Percentiles rank a stretch among this genome's conserved stretches.
Evolutionary conservation across 257 asterid genomes (phyloP).

Genomic region (Solanum habrochaites): DNA sequence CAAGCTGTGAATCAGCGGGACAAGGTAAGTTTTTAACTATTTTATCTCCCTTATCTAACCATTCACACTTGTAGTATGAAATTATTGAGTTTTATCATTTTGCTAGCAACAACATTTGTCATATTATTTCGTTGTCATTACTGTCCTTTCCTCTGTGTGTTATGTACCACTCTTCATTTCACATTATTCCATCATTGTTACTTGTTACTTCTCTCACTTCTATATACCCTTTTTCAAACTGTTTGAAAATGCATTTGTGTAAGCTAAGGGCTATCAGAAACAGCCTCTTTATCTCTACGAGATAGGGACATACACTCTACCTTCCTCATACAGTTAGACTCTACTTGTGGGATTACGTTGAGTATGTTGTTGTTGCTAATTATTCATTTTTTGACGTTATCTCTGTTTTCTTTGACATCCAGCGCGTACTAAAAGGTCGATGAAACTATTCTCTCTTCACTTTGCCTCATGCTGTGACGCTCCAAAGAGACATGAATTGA

Average conservation of each 20-base stretch:
- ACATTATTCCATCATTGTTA: neutral
- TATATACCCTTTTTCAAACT: neutral
- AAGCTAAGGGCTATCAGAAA: neutral
- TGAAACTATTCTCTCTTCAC: neutral
- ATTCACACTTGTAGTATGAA: neutral
- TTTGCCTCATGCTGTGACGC: neutral
- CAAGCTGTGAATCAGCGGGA: slow-evolving; percentile 65
- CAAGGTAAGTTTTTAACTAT: slow-evolving; percentile 39
- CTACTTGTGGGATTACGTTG: neutral
- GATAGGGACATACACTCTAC: neutral
- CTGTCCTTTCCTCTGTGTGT: neutral
- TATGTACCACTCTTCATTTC: neutral
- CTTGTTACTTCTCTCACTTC: neutral
- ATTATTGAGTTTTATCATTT: neutral
- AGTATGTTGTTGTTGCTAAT: neutral
- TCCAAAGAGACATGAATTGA: neutral
- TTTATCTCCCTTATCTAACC: neutral
- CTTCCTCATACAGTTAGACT: neutral
- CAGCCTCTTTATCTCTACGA: neutral
- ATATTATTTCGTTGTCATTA: neutral
- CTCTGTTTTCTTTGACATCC: neutral
- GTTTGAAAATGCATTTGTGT: neutral
- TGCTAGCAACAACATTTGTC: neutral
- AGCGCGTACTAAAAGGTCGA: neutral
- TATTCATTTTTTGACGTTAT: neutral